Base-by-base conservation (phyloP, 108 stramenopile species). In the Fistulifera pelliculosa region DNA sequence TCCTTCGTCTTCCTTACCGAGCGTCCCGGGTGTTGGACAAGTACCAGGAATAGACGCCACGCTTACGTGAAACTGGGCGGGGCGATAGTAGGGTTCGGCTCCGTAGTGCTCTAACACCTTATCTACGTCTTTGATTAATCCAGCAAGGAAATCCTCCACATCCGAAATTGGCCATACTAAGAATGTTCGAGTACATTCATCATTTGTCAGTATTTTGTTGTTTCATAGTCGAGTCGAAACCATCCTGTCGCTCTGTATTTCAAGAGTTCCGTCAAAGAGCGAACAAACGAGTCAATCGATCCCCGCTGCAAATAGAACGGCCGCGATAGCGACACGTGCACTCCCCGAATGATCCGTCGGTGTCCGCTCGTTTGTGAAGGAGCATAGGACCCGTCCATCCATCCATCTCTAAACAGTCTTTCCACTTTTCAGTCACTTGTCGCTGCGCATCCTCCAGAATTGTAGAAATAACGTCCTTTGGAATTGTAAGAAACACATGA, bases 141-240 rank as follows among this genome's bases (percentile, higher is more conserved):
- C 48, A 42, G 19, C 11, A 26, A 76, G 42, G 15, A 41, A 47
- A 8, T 35, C 8, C 31, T 35, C 31, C 31, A 35, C 31, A 35
- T 35, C 31, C 31, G 3, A 26, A 10, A 70, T 60, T 11, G 27
- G 56, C 69, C 71, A 70, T 26, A 54, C 48, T 39, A 40, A 62
- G 40, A 77, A 77, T 12, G 71, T 61, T 31, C 76, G 49, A 18
- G 71, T 73, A 28, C 51, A 41, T 23, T 73, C 68, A 40, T 77
- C 68, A 51, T 77, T 77, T 51, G 73, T 64, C 5, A 77, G 58
- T 0, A 66, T n/a, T 39, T 47, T 31, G 31, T 31, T 28, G 40
- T 27, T 11, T 18, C 17, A 25, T 28, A 17, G 25, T 64, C 55
- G 15, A 62, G 24, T 23, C 27, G 39, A 42, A 19, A 27, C 0